Conservation (phyloP, 371 early-diverging fungal genomes). For the Syncephalis fuscata region DNA sequence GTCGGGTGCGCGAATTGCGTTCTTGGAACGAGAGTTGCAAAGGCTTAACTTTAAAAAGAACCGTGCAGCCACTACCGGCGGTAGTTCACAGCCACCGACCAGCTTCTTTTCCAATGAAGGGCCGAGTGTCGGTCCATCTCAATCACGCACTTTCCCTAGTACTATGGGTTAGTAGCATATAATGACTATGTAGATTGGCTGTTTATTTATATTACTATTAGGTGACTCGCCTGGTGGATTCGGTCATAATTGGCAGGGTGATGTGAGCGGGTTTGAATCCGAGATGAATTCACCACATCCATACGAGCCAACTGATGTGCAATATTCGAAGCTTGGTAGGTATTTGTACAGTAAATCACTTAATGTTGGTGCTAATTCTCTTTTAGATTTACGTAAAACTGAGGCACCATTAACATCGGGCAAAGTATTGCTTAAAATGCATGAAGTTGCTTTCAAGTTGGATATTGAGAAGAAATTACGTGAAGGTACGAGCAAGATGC, state of each 20-base stretch:
- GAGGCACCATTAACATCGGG: constrained; percentile 33
- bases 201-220: too few species aligned
- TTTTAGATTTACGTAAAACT: background rate
- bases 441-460: constrained; percentile 69
- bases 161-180: background rate
- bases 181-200: too few species aligned
- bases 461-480: constrained; percentile 78
- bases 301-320: too few species aligned
- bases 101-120: background rate
- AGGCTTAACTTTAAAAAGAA: constrained; percentile 27
- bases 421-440: constrained; percentile 72
- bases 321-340: too few species aligned
- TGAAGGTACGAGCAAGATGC: constrained; percentile 44
- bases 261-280: too few species aligned
- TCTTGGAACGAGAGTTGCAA: constrained; percentile 50
- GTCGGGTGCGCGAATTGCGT: constrained; percentile 63
- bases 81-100: background rate
- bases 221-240: too few species aligned
- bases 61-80: background rate
- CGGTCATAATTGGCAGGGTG: too few species aligned
- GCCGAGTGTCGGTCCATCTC: background rate
- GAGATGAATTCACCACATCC: too few species aligned
- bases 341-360: too few species aligned
- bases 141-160: background rate
- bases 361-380: background rate